Evolutionary conservation across 257 asterid species (phyloP), one percentile per base, ranked within the genome.

Genomic region (Asclepias syriaca): DNA sequence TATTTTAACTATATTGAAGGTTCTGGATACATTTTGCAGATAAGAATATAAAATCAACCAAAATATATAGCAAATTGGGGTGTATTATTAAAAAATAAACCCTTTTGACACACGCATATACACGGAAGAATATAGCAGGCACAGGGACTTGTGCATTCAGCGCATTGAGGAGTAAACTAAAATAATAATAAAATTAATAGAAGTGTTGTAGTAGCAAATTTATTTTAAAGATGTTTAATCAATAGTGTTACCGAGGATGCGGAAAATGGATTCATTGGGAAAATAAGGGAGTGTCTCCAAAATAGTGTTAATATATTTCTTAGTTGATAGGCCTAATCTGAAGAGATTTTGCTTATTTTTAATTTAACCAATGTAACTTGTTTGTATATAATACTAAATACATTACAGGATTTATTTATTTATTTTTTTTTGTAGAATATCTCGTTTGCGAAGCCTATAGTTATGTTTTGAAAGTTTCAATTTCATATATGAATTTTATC

Each of bases 131-230:
- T 10, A 92, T 67, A 43, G 93, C 96, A 49, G 97, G 96, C 56
- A 90, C 88, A 21, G 84, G 74, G 75, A 95, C 83, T 45, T 91
- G 96, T 15, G 84, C 92, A 65, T 63, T 24, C 27, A 65, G 77
- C 59, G 66, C 4, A 14, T 70, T 43, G 3, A 55, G 13, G 56
- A 73, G 77, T 50, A 81, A n/a, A 73, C 27, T 51, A 74, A 1
- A 85, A 43, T 8, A 43, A 43, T 6, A 43, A 43, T 6, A 43
- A 70, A 61, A 32, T 32, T 66, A 50, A 55, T 14, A 72, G 37
- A 72, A 49, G n/a, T 63, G 69, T 69, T 66, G 75, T 71, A 74
- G 58, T 51, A 1, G 50, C 72, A 81, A 3, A 43, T 43, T 43
- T 43, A 5, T 43, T 43, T 43, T 6, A 43, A 43, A 43, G 48